phyloP scores from a whole-genome alignment of 1,284 basidiomycete species.

The Ceraceosorus bombacis region DNA sequence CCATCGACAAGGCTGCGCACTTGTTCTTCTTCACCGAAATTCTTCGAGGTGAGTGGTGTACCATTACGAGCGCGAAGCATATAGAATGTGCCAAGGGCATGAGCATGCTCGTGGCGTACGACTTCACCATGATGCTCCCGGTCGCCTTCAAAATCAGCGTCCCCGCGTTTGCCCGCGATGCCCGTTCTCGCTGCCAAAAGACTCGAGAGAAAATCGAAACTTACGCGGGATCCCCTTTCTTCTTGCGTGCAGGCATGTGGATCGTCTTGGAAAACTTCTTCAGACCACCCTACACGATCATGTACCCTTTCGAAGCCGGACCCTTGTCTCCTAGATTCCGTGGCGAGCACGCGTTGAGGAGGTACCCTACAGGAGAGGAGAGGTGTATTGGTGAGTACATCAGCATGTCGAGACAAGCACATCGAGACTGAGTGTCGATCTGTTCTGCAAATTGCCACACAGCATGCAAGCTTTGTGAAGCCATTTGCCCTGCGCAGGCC shows the following conservation, averaged over 20 bases:
- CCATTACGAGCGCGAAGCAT: background rate
- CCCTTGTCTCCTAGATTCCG: constrained; percentile 95
- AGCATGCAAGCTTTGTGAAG: constrained; percentile 98
- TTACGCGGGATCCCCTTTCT: background rate
- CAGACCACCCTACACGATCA: constrained; percentile 96
- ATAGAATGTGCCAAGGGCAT: too few species aligned
- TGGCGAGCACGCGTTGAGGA: constrained; percentile 94
- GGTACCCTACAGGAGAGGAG: constrained; percentile 97
- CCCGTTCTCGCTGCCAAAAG: background rate
- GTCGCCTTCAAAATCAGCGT: too few species aligned
- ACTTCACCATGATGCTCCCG: too few species aligned
- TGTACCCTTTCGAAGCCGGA: constrained; percentile 71
- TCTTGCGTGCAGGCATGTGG: constrained; percentile 73
- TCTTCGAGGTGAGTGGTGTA: constrained; percentile 63
- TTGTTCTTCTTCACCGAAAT: constrained; percentile 99
- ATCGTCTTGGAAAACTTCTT: constrained; percentile 98
- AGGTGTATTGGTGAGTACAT: constrained; percentile 80
- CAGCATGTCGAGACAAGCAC: background rate
- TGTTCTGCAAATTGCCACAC: constrained; percentile 41
- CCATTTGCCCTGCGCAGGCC: constrained; percentile 97
- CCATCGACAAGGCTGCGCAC: constrained; percentile 79
- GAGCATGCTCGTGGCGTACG: too few species aligned
- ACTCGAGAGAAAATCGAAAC: background rate
- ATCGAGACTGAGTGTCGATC: background rate
- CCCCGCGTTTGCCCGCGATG: too few species aligned